Conservation (phyloP, 2,329 filamentous ascomycete genomes). For the Tolypocladium capitatum region DNA sequence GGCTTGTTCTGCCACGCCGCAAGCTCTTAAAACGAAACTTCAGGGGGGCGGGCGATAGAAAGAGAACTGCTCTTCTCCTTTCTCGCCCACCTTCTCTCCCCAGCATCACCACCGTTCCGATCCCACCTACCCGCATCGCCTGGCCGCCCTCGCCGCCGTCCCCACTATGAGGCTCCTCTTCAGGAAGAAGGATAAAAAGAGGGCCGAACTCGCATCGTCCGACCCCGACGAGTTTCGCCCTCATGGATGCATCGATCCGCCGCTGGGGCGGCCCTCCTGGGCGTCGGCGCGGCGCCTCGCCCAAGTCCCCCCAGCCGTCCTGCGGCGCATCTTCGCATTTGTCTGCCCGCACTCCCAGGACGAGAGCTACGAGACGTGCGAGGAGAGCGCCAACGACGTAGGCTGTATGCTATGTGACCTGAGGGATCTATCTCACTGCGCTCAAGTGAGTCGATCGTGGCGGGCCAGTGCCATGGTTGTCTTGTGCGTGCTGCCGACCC, state of each 20-base stretch:
- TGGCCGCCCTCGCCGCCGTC: background rate
- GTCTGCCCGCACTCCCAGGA: slow-evolving; percentile 77
- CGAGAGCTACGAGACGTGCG: slow-evolving; percentile 66
- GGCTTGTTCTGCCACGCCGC: background rate
- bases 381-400: slow-evolving; percentile 64
- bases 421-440: slow-evolving; percentile 73
- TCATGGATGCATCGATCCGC: slow-evolving; percentile 10
- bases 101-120: background rate
- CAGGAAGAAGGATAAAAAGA: slow-evolving; percentile 24
- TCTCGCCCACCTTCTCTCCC: background rate
- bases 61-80: background rate
- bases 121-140: background rate
- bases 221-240: slow-evolving; percentile 18
- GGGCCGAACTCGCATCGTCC: slow-evolving; percentile 9
- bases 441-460: slow-evolving; percentile 64
- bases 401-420: slow-evolving; percentile 90
- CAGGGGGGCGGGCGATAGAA: no score
- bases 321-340: slow-evolving; percentile 64
- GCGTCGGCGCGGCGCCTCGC: slow-evolving; percentile 30
- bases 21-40: no score
- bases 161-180: slow-evolving; percentile 23
- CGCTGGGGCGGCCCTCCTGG: slow-evolving; percentile 22
- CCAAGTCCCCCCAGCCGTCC: slow-evolving; percentile 51
- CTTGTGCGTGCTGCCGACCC: slow-evolving; percentile 40
- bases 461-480: slow-evolving; percentile 33